Evolutionary conservation across 176 grass and related monocot species (phyloP), one percentile per base, ranked within the genome.

Genomic region (Cymbopogon citratus): DNA sequence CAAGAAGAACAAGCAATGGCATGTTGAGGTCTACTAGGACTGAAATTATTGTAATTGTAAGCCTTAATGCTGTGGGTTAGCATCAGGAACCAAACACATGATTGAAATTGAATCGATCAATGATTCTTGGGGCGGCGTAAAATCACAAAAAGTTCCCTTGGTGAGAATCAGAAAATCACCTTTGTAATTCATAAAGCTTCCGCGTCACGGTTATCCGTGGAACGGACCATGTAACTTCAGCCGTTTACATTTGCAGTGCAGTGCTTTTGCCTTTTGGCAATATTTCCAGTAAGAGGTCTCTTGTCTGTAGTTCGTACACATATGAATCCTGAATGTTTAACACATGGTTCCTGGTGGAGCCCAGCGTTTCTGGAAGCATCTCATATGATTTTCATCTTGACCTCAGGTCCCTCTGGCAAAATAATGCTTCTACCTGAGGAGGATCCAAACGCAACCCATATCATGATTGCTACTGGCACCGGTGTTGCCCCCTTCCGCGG

Each of bases 1-100:
- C 1, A 98, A 91, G 88, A 98, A 98, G 86, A 98, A 95, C 86
- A 98, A 95, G 81, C 95, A 98, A 84, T 98, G 95, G 95, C 92
- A 98, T 40, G 95, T 98, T 0, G 95, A 98, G 76, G 95, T 98
- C 74, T 98, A 98, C 81, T 98, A 88, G 83, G 44, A 13, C 24
- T 62, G 1, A 9, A 12, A 62, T 62, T 18, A 1, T 51, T 66
- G 29, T 72, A 21, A 83, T 48, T 69, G 74, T 21, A 1, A 9
- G 18, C 18, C 8, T 1, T 33, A 23, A 7, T 51, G 23, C 75
- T 39, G 43, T 8, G 1, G 71, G 16, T 16, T 10, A 23, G 40
- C 45, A 28, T n/a, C 31, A 44, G 24, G 15, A 71, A 23, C 12
- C 14, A 77, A 9, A 68, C 66, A 25, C 27, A 73, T 31, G 48